Evolutionary conservation across 2,329 filamentous ascomycete genomes (phyloP).

Genomic region (Verticillium klebahnii): DNA sequence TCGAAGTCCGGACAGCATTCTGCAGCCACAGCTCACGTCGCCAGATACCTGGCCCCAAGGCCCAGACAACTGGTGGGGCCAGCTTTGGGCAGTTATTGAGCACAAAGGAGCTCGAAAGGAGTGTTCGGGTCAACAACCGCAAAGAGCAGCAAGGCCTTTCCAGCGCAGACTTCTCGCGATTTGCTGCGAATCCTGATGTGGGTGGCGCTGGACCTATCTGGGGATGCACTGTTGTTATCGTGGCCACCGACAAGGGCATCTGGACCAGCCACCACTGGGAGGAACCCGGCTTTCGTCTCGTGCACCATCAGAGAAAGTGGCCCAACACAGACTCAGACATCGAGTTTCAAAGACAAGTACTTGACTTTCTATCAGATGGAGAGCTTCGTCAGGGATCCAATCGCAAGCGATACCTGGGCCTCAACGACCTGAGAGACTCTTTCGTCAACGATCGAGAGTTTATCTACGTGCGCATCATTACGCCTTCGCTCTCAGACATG

Average conservation of each 20-base stretch:
- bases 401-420: neutral
- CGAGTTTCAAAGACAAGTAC: neutral
- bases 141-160: neutral
- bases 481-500: neutral
- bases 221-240: constrained; percentile 3
- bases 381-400: neutral
- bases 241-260: constrained; percentile 2
- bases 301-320: neutral
- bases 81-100: neutral
- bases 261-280: constrained; percentile 8
- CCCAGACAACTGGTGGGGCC: constrained; percentile 1
- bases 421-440: neutral
- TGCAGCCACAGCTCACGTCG: neutral
- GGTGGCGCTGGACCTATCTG: constrained; percentile 5
- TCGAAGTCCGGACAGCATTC: neutral
- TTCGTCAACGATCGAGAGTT: neutral
- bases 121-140: neutral
- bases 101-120: neutral
- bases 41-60: neutral
- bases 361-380: neutral
- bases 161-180: neutral
- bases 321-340: neutral
- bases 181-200: neutral
- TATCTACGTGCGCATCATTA: constrained; percentile 1
- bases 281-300: neutral